Evolutionary conservation across 2,329 filamentous ascomycete species (phyloP), one percentile per base, ranked within the genome.

Genomic region (Pseudocercospora vitis): DNA sequence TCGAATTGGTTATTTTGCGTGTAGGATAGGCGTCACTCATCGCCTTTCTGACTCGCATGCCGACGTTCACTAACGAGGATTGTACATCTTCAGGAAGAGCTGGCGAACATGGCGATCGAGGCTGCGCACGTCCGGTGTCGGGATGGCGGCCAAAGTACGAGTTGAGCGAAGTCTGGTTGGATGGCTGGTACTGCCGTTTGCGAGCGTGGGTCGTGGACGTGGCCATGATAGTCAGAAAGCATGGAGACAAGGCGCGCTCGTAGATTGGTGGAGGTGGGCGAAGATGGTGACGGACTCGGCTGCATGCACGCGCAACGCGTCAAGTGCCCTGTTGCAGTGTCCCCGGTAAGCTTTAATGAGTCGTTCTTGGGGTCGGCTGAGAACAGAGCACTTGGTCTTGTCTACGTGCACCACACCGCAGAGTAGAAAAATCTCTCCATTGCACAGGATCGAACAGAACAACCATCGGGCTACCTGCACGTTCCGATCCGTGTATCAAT

Each of bases 11-110:
- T 2, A 67, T 76, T 57, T 74, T 69, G 71, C 81, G 81, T 1
- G 89, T 95, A 76, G 95, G 95, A 80, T 96, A 96, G 55, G 92
- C 92, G 70, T 96, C 91, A 0, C 90, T 87, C 6, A 97, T 88
- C 8, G 88, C 88, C 75, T 97, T 97, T 68, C 92, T 87, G 47
- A 97, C 81, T 19, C 92, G 86, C 91, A 96, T 96, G 65, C 92
- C 92, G 60, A 97, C 92, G 65, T 81, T 89, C 35, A 96, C 78
- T n/a, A 97, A 84, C 58, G 88, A 88, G 29, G 91, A 81, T 72
- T 96, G 89, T 26, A 95, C 79, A 6, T 78, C 78, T 19, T 79
- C 72, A 1, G 89, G 84, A 11, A 91, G 76, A 3, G 70, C 64
- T 3, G 83, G 82, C 12, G 76, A 65, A n/a, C 68, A 57, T 18